Percentiles rank a stretch among this genome's conserved stretches.
Evolutionary conservation across 2,329 filamentous ascomycete genomes (phyloP).

Genomic region (Huntiella decipiens): DNA sequence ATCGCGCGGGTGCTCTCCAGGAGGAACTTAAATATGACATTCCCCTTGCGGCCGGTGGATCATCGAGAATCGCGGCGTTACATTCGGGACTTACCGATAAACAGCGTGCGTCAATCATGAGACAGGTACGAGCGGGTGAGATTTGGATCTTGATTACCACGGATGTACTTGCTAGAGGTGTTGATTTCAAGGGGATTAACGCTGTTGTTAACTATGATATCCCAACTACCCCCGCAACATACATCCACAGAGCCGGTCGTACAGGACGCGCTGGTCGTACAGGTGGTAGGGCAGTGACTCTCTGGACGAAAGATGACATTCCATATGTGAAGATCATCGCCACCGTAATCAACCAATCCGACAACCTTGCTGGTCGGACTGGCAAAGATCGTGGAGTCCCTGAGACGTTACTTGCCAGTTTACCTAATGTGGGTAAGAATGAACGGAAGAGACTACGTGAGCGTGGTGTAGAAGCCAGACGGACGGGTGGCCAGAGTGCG

Average conservation of each 20-base stretch:
- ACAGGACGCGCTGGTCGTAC: constrained; percentile 76
- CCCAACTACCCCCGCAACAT: constrained; percentile 71
- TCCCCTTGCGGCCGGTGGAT: constrained; percentile 67
- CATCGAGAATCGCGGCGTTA: constrained; percentile 68
- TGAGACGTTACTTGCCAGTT: constrained; percentile 71
- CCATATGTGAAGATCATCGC: constrained; percentile 76
- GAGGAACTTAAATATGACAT: constrained; percentile 91
- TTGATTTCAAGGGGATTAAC: constrained; percentile 90
- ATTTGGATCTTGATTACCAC: constrained; percentile 96
- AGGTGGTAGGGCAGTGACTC: constrained; percentile 77
- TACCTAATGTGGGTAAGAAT: constrained; percentile 69
- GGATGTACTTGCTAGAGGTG: constrained; percentile 74
- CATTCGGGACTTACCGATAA: constrained; percentile 70
- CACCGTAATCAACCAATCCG: constrained; percentile 72
- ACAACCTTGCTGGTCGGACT: constrained; percentile 44
- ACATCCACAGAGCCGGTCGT: constrained; percentile 82
- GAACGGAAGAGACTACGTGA: constrained; percentile 68
- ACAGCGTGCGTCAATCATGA: constrained; percentile 64
- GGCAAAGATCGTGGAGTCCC: constrained; percentile 43
- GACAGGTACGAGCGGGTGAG: constrained; percentile 74
- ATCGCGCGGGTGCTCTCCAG: constrained; percentile 70
- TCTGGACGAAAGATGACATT: constrained; percentile 91
- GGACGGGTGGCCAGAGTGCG: constrained; percentile 26
- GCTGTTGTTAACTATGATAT: constrained; percentile 97
- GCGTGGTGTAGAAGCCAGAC: constrained; percentile 57